Evolutionary conservation across 2,329 filamentous ascomycete species (phyloP).

Genomic region (Cladophialophora immunda): DNA sequence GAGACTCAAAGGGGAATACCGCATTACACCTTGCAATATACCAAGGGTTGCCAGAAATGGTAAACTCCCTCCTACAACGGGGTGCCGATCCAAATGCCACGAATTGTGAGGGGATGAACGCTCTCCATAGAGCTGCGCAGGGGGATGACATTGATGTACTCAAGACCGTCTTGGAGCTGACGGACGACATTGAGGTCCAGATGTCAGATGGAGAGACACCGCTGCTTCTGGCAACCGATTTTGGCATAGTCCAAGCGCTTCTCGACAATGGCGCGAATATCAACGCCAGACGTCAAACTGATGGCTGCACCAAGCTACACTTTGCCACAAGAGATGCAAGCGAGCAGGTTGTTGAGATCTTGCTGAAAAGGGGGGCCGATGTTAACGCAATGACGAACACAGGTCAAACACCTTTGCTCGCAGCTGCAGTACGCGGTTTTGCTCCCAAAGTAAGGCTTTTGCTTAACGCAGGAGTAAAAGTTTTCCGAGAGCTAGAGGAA

Average conservation of each 20-base stretch:
- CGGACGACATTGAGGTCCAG: not conserved
- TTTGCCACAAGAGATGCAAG: not conserved
- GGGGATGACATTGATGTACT: not conserved
- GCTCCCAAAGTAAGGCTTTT: not conserved
- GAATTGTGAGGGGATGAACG: not conserved
- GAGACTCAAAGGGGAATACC: not conserved
- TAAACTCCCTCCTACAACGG: not conserved
- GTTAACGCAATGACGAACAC: not conserved
- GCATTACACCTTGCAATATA: not conserved
- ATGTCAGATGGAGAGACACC: not conserved
- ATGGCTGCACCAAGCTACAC: not conserved
- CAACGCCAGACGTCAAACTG: not conserved
- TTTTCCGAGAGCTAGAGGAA: not conserved
- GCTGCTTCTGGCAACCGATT: not conserved
- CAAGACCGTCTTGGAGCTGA: not conserved
- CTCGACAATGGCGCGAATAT: not conserved
- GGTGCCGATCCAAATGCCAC: not conserved
- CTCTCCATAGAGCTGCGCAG: not conserved
- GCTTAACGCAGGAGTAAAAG: not conserved
- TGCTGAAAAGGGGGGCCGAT: not conserved
- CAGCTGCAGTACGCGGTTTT: not conserved
- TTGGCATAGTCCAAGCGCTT: not conserved
- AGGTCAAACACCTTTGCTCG: not conserved
- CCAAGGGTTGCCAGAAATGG: not conserved
- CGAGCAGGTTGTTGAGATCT: not conserved